phyloP scores from a whole-genome alignment of 495 filamentous ascomycete genomes.

The Aspergillus funiculosus region DNA sequence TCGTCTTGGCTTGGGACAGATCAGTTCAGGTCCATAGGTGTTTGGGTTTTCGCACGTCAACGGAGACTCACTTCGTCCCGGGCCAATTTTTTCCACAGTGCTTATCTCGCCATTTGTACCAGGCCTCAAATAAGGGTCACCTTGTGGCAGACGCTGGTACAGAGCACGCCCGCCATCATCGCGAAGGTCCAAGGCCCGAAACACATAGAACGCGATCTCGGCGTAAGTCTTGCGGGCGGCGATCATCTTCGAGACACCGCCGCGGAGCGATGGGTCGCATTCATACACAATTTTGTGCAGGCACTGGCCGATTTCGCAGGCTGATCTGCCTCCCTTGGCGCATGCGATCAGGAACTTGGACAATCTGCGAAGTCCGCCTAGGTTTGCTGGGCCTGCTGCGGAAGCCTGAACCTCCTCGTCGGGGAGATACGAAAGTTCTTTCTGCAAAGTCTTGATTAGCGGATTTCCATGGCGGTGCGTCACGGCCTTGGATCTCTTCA shows the following conservation, averaged over 20 bases:
- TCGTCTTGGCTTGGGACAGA: no score
- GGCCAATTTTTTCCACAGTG: no score
- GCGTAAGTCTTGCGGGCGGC: background rate
- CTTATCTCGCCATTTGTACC: background rate
- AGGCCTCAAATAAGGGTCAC: background rate
- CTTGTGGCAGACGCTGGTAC: background rate
- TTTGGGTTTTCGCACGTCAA: no score
- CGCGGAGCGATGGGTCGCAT: background rate
- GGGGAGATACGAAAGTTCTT: no score
- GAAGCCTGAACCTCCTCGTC: no score
- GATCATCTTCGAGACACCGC: background rate
- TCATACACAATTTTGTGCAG: constrained; percentile 1
- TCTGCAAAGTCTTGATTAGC: no score
- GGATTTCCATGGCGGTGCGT: no score
- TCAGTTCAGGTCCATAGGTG: no score
- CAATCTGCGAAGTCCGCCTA: background rate
- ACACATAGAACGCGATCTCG: background rate
- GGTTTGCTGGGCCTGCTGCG: background rate
- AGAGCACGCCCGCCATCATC: background rate
- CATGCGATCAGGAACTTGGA: background rate
- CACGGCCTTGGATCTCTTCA: no score
- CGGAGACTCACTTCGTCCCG: no score
- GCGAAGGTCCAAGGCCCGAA: constrained; percentile 2
- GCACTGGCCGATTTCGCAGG: constrained; percentile 4
- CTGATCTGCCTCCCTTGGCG: background rate